Evolutionary conservation across 139 green algal genomes (phyloP).

Genomic region (Chlamydomonas asymmetrica): DNA sequence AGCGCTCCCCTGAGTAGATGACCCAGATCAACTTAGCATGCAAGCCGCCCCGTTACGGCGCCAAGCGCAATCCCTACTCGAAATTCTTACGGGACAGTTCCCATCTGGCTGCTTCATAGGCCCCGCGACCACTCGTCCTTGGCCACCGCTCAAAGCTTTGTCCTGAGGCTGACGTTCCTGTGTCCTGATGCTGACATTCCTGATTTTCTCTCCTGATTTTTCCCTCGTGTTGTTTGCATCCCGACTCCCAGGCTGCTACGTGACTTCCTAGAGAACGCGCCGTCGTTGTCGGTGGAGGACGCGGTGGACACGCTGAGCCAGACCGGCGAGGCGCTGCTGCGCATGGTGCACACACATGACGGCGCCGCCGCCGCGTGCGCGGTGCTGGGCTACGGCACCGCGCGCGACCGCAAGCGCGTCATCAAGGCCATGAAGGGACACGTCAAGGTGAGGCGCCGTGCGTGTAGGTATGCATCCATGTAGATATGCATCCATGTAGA

Average conservation of each 20-base stretch:
- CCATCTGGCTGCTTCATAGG: too few relatives aligned
- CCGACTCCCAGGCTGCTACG: constrained; percentile 66
- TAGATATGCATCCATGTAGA: too few relatives aligned
- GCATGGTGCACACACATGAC: constrained; percentile 90
- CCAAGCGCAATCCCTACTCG: too few relatives aligned
- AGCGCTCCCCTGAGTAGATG: too few relatives aligned
- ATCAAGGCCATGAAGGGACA: constrained; percentile 80
- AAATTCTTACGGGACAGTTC: too few relatives aligned
- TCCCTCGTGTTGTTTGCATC: not conserved
- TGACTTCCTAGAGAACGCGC: constrained; percentile 76
- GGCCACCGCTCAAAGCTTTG: too few relatives aligned
- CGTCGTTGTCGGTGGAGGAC: constrained; percentile 64
- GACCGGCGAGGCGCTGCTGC: constrained; percentile 70
- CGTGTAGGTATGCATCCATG: constrained; percentile 33
- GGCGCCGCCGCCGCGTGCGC: constrained; percentile 71
- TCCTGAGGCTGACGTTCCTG: too few relatives aligned
- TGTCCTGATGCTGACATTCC: too few relatives aligned
- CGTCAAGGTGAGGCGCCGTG: not conserved
- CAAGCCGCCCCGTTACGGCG: too few relatives aligned
- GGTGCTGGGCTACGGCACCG: constrained; percentile 71
- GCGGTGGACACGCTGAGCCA: constrained; percentile 70
- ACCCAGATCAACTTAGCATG: too few relatives aligned
- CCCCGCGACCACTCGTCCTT: too few relatives aligned
- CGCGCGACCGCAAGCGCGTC: constrained; percentile 79
- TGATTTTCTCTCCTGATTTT: not conserved